These are phyloP conservation scores for Botrytis sinoallii DNA, from an alignment of 2,329 filamentous ascomycete genomes.

Conservation along the genomic window DNA sequence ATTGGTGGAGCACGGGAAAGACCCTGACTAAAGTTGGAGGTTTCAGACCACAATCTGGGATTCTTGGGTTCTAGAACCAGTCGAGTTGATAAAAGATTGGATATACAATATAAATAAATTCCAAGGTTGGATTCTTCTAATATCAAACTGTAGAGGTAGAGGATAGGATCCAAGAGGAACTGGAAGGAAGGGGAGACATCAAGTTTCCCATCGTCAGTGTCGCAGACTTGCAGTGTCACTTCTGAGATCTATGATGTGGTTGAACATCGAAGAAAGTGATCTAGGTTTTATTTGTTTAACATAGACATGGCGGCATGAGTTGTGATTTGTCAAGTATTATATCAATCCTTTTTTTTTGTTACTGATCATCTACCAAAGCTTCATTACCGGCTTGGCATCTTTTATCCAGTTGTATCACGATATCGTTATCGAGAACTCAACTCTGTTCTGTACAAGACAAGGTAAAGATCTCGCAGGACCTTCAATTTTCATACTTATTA, in stretches of 20 bases:
- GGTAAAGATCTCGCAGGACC: not conserved
- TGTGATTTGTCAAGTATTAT: not conserved
- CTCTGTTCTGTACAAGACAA: not conserved
- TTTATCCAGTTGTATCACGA: not conserved
- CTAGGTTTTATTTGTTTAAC: not conserved
- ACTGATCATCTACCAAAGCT: not conserved
- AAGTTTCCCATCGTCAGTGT: not conserved
- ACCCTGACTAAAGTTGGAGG: not conserved
- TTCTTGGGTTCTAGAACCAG: not conserved
- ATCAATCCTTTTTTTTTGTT: not conserved
- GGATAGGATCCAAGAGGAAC: not conserved
- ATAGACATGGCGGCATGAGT: not conserved
- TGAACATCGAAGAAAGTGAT: not conserved
- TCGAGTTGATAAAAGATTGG: not conserved
- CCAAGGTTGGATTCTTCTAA: not conserved
- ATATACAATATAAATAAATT: not conserved
- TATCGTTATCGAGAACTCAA: not conserved
- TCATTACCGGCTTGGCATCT: not conserved
- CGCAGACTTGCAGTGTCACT: not conserved
- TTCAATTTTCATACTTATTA: not conserved
- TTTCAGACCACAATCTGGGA: not conserved
- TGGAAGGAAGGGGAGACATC: not conserved
- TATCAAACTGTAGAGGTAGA: not conserved
- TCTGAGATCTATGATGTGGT: not conserved
- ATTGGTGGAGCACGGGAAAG: not conserved